Conservation (phyloP, 495 filamentous ascomycete species). For the Aspergillus egyptiacus region DNA sequence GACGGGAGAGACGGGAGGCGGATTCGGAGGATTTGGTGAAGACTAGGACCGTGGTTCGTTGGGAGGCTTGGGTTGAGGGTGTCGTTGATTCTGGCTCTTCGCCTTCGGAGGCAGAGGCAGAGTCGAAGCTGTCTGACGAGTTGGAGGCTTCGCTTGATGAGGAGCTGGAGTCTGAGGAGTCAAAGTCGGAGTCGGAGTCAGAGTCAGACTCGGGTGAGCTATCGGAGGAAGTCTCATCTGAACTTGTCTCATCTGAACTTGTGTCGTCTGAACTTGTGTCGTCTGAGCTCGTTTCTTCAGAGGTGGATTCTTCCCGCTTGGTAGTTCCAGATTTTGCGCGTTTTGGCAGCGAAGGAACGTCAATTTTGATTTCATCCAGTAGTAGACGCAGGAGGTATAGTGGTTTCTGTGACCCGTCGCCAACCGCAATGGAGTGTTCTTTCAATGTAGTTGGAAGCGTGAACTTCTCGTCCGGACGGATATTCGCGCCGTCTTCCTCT, state of each 20-base stretch:
- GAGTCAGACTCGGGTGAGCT: conserved; percentile 14
- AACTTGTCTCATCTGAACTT: conserved; percentile 25
- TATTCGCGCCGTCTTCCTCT: conserved; percentile 23
- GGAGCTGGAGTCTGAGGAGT: conserved; percentile 3
- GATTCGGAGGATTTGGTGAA: conserved; percentile 87
- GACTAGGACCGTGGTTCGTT: conserved; percentile 53
- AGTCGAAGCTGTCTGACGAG: conserved; percentile 15
- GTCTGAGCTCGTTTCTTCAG: conserved; percentile 30
- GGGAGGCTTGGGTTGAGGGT: background rate
- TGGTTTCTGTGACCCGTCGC: conserved; percentile 73
- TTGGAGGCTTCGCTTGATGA: conserved; percentile 1
- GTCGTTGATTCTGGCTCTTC: background rate
- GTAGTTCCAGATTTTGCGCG: conserved; percentile 11
- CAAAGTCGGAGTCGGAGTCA: conserved; percentile 5
- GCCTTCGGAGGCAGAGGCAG: conserved; percentile 14
- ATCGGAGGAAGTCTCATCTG: conserved; percentile 18
- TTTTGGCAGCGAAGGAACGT: conserved; percentile 9
- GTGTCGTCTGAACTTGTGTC: conserved; percentile 27
- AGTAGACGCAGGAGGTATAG: conserved; percentile 60
- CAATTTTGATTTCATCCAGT: conserved; percentile 31
- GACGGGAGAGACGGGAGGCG: conserved; percentile 69
- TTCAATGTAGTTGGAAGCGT: conserved; percentile 62
- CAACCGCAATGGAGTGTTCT: conserved; percentile 70
- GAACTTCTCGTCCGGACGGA: conserved; percentile 35
- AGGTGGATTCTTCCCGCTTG: conserved; percentile 26